phyloP scores from a whole-genome alignment of 331 rosid genomes.

The Saraca asoca region DNA sequence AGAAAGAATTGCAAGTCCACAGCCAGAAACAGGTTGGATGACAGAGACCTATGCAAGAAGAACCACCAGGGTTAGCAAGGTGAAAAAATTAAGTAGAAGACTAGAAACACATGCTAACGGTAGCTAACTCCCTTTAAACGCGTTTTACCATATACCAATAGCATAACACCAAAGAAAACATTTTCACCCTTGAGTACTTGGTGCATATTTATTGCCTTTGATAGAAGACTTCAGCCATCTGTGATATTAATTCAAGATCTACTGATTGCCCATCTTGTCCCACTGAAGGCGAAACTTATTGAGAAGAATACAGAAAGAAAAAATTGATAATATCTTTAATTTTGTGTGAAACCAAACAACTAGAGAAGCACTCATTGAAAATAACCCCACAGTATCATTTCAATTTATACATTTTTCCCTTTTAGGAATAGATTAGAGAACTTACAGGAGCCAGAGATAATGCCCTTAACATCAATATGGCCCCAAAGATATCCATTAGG shows the following conservation, averaged over 20 bases:
- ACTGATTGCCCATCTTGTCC: too few relatives aligned
- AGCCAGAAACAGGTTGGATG: conserved; percentile 97
- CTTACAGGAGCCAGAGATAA: conserved; percentile 95
- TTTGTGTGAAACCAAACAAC: background rate
- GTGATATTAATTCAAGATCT: too few relatives aligned
- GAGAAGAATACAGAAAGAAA: background rate
- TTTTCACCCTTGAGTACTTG: too few relatives aligned
- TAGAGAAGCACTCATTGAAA: background rate
- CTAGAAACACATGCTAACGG: too few relatives aligned
- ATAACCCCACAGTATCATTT: too few relatives aligned
- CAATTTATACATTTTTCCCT: background rate
- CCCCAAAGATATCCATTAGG: conserved; percentile 94
- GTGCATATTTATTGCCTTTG: too few relatives aligned
- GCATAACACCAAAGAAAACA: too few relatives aligned
- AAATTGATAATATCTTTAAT: background rate
- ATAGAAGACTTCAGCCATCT: too few relatives aligned
- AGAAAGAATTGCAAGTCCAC: conserved; percentile 96
- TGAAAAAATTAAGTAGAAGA: background rate
- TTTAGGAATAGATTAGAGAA: conserved; percentile 7
- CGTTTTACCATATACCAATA: too few relatives aligned
- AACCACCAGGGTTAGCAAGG: conserved; percentile 7
- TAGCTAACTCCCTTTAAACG: too few relatives aligned
- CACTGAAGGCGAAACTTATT: background rate
- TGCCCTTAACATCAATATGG: conserved; percentile 89
- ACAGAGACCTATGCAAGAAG: conserved; percentile 74